Conservation (phyloP, 257 asterid species). For the Mitragyna speciosa region DNA sequence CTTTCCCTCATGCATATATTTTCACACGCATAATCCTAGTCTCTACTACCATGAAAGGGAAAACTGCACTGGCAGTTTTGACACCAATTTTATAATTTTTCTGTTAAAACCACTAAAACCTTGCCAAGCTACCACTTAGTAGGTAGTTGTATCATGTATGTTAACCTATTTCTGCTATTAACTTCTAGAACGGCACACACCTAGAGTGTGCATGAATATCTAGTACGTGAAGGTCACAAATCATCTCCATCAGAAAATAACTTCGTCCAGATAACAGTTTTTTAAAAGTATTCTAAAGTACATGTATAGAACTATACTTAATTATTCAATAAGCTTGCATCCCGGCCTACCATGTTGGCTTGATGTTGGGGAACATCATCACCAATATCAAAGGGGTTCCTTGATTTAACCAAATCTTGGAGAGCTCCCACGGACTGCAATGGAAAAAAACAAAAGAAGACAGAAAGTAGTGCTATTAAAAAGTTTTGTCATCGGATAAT, state of each 20-base stretch:
- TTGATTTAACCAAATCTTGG: conserved; percentile 41
- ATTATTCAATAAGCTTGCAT: neutral
- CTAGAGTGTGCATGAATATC: neutral
- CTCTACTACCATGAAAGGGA: neutral
- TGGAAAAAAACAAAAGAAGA: neutral
- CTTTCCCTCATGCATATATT: neutral
- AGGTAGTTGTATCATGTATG: neutral
- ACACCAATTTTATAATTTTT: neutral
- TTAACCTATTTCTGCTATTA: neutral
- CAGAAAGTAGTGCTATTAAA: neutral
- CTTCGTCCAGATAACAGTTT: neutral
- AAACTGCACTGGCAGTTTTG: neutral
- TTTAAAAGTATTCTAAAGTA: neutral
- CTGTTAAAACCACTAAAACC: too few relatives aligned
- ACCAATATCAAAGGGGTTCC: conserved; percentile 69
- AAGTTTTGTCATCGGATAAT: neutral
- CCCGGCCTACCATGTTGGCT: conserved; percentile 47
- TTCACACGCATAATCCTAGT: neutral
- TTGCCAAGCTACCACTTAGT: neutral
- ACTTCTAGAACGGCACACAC: neutral
- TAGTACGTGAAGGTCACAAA: neutral
- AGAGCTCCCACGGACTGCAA: conserved; percentile 43
- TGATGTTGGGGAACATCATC: conserved; percentile 47
- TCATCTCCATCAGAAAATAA: neutral
- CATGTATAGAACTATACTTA: neutral